Percentiles rank a stretch among this genome's conserved stretches.
These are phyloP conservation scores for Porodaedalea pini DNA, from an alignment of 1,284 basidiomycete genomes.

Conservation along the genomic window DNA sequence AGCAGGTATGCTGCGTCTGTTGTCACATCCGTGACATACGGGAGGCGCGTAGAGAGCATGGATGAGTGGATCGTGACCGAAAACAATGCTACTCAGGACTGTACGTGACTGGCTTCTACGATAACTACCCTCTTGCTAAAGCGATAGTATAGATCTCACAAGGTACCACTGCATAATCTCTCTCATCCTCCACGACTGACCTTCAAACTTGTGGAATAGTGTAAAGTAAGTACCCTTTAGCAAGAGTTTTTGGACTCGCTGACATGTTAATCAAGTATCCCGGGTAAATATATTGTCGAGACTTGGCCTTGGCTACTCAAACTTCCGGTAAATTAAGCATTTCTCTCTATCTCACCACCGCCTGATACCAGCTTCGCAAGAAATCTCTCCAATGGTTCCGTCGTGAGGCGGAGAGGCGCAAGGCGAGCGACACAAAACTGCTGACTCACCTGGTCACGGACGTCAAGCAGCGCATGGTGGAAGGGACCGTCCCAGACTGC, in stretches of 20 bases:
- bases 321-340: slow-evolving; percentile 34
- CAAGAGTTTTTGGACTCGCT: not conserved
- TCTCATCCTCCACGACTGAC: not conserved
- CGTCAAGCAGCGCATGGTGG: slow-evolving; percentile 42
- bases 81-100: slow-evolving; percentile 42
- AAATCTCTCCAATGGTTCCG: slow-evolving; percentile 44
- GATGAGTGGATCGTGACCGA: slow-evolving; percentile 46
- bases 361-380: slow-evolving; percentile 18
- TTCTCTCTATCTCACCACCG: slow-evolving; percentile 2
- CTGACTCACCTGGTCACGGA: slow-evolving; percentile 43
- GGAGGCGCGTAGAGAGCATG: slow-evolving; percentile 41
- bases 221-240: slow-evolving; percentile 31
- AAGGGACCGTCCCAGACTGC: slow-evolving; percentile 41
- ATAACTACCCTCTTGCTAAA: not conserved
- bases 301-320: slow-evolving; percentile 47
- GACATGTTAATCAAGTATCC: slow-evolving; percentile 37
- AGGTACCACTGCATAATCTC: slow-evolving; percentile 29
- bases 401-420: slow-evolving; percentile 37
- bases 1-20: slow-evolving; percentile 45
- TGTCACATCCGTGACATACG: slow-evolving; percentile 45
- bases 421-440: slow-evolving; percentile 41
- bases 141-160: slow-evolving; percentile 31
- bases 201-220: slow-evolving; percentile 22
- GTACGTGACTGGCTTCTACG: slow-evolving; percentile 28
- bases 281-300: slow-evolving; percentile 51